Evolutionary conservation across 148 eudicot genomes (phyloP).

Genomic region (Vaccinium corymbosum): DNA sequence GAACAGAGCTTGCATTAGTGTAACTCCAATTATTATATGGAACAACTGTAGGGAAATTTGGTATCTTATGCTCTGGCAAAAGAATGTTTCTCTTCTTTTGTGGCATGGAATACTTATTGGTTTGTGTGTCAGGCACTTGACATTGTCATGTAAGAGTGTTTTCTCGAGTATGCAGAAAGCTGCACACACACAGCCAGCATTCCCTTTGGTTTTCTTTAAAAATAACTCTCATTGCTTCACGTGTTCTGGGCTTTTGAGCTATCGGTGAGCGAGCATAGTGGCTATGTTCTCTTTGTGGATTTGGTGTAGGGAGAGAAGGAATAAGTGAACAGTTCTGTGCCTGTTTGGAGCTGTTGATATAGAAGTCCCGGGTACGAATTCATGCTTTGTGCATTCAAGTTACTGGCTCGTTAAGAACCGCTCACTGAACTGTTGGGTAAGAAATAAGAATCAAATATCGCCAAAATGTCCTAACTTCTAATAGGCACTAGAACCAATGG

Average conservation of each 20-base stretch:
- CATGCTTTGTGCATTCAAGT: neutral
- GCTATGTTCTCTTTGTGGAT: neutral
- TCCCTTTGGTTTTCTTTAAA: neutral
- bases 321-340: neutral
- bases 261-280: neutral
- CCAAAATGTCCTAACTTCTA: neutral
- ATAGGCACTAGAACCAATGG: neutral
- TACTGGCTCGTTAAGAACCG: neutral
- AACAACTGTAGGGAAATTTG: neutral
- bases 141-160: slow-evolving; percentile 15
- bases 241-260: slow-evolving; percentile 8
- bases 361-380: neutral
- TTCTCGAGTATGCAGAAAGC: slow-evolving; percentile 26
- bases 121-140: slow-evolving; percentile 20
- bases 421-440: neutral
- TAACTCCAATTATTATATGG: neutral
- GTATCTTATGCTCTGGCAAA: slow-evolving; percentile 13
- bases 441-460: neutral
- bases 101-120: slow-evolving; percentile 8
- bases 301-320: neutral
- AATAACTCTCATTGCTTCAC: slow-evolving; percentile 17
- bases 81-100: slow-evolving; percentile 18
- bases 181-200: neutral
- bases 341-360: neutral
- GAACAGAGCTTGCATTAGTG: neutral